Evolutionary conservation across 176 grass and related monocot species (phyloP).

Genomic region (Eragrostis nindensis): DNA sequence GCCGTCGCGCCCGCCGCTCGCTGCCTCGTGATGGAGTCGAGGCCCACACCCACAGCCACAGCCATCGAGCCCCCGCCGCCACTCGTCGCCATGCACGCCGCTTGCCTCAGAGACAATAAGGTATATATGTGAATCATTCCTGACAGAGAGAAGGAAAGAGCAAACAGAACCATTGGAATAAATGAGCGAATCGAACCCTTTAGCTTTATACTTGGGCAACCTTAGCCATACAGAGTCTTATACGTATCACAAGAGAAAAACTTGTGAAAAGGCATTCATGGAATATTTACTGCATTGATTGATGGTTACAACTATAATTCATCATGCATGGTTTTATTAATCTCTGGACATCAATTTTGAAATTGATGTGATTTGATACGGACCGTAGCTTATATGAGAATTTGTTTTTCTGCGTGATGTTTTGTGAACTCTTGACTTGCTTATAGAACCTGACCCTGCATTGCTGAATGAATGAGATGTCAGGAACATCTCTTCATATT

Average conservation of each 20-base stretch:
- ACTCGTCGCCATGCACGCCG: conserved; percentile 77
- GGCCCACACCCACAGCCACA: conserved; percentile 35
- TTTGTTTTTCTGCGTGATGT: conserved; percentile 8
- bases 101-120: conserved; percentile 96
- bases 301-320: not conserved
- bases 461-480: conserved; percentile 36
- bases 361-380: conserved; percentile 29
- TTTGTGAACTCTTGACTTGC: conserved; percentile 29
- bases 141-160: conserved; percentile 42
- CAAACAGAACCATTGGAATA: conserved; percentile 19
- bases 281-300: conserved; percentile 26
- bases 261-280: not conserved
- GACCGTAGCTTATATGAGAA: conserved; percentile 10
- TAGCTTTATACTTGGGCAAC: conserved; percentile 42
- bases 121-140: conserved; percentile 74
- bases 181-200: conserved; percentile 29
- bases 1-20: conserved; percentile 61
- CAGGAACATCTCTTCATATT: conserved; percentile 25
- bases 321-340: conserved; percentile 17
- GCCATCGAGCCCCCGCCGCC: conserved; percentile 58
- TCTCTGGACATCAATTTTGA: conserved; percentile 33
- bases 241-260: conserved; percentile 2
- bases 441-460: conserved; percentile 15
- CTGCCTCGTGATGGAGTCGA: conserved; percentile 94
- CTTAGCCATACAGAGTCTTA: conserved; percentile 24